phyloP scores from a whole-genome alignment of 148 eudicot species.

The Rhododendron kiyosumense region DNA sequence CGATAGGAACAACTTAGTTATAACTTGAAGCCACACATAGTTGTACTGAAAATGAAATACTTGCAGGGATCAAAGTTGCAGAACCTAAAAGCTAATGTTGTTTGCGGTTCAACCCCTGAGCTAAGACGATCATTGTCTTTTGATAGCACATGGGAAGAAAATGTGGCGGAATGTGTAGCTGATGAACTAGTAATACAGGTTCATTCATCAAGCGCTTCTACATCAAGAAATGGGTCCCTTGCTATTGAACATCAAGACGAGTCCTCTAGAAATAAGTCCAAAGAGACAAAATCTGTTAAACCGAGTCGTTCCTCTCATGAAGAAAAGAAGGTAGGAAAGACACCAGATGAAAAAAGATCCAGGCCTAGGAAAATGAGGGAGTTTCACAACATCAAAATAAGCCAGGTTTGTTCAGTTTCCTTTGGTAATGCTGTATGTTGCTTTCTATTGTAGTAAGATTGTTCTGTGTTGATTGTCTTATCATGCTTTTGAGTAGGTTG shows the following conservation, averaged over 20 bases:
- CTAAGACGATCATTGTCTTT: slow-evolving; percentile 86
- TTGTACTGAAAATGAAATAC: background rate
- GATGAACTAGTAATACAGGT: slow-evolving; percentile 71
- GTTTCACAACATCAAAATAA: slow-evolving; percentile 88
- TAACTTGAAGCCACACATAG: background rate
- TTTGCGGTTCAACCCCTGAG: slow-evolving; percentile 45
- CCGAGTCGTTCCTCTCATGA: slow-evolving; percentile 87
- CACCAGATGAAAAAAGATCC: slow-evolving; percentile 69
- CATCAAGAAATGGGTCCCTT: slow-evolving; percentile 36
- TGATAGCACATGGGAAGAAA: slow-evolving; percentile 90
- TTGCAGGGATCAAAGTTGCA: slow-evolving; percentile 55
- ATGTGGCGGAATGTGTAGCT: slow-evolving; percentile 81
- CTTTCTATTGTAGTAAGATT: background rate
- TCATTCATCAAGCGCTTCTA: slow-evolving; percentile 45
- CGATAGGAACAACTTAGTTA: background rate
- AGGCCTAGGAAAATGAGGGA: slow-evolving; percentile 80
- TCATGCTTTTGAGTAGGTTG: slow-evolving; percentile 53
- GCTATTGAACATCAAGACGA: slow-evolving; percentile 68
- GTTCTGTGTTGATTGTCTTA: slow-evolving; percentile 9
- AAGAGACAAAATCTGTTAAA: slow-evolving; percentile 58
- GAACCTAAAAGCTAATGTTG: slow-evolving; percentile 40
- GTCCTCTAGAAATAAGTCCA: slow-evolving; percentile 48
- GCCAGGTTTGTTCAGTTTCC: slow-evolving; percentile 64
- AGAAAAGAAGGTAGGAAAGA: slow-evolving; percentile 80
- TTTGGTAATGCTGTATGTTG: background rate